These are phyloP conservation scores for Alloascoidea africana DNA, from an alignment of 805 yeast genomes.

Conservation along the genomic window DNA sequence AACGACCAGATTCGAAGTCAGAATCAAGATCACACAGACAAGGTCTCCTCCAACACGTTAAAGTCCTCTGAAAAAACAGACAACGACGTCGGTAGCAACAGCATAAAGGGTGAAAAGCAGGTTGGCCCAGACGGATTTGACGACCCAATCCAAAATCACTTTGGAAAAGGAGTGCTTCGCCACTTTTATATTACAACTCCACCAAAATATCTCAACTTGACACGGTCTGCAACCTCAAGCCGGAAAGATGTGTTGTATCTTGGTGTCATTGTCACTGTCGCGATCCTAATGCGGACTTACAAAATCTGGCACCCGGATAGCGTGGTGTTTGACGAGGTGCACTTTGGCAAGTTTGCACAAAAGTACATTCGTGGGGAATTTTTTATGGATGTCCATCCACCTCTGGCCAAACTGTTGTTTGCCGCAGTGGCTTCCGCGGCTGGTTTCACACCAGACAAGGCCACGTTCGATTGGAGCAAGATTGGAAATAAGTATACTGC, in stretches of 20 bases:
- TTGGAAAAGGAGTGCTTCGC: background rate
- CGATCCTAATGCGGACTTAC: constrained; percentile 65
- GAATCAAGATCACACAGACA: no score
- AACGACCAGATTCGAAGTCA: no score
- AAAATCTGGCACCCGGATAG: constrained; percentile 52
- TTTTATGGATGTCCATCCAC: constrained; percentile 96
- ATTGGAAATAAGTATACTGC: constrained; percentile 70
- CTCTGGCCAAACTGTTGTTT: constrained; percentile 86
- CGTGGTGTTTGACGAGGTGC: constrained; percentile 48
- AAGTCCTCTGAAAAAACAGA: no score
- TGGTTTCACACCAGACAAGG: constrained; percentile 88
- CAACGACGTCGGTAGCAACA: no score
- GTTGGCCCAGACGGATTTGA: no score
- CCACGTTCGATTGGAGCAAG: constrained; percentile 79
- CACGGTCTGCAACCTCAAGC: no score
- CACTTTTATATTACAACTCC: background rate
- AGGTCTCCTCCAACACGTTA: no score
- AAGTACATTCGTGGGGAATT: constrained; percentile 80
- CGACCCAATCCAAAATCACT: background rate
- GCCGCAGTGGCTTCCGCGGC: constrained; percentile 81
- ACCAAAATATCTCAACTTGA: background rate
- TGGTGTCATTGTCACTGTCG: constrained; percentile 46
- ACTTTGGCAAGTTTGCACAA: constrained; percentile 31
- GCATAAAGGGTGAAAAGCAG: no score
- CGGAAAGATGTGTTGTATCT: constrained; percentile 26